Percentiles rank a stretch among this genome's conserved stretches.
Conservation (phyloP, 2,329 filamentous ascomycete genomes). For the Fusarium irregulare region DNA sequence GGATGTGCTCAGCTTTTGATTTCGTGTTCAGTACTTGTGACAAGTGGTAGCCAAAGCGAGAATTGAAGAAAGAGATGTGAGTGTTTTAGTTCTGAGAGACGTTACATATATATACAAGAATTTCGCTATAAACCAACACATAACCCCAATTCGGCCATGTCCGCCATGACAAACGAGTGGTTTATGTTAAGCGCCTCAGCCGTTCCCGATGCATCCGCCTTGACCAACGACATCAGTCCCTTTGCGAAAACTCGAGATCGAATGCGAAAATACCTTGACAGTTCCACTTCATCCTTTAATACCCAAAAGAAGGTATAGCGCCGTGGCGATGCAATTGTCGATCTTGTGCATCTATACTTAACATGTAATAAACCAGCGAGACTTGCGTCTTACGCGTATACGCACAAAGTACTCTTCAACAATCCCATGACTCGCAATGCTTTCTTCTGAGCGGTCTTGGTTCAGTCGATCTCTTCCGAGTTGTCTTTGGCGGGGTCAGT, state of each 20-base stretch:
- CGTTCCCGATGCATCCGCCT: constrained; percentile 13
- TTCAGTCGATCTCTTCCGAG: background rate
- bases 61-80: background rate
- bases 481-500: background rate
- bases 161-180: constrained; percentile 17
- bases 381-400: background rate
- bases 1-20: background rate
- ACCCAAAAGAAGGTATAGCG: constrained; percentile 2
- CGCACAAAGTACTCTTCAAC: background rate
- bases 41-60: background rate
- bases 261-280: constrained; percentile 23
- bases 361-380: background rate
- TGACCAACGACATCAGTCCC: constrained; percentile 5
- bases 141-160: background rate
- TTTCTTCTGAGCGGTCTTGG: background rate
- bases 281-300: constrained; percentile 9
- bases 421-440: background rate
- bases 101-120: background rate
- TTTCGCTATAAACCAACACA: background rate
- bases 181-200: constrained; percentile 14
- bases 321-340: constrained; percentile 5
- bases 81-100: background rate
- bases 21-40: background rate
- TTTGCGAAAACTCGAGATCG: constrained; percentile 23
- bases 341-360: background rate